Evolutionary conservation across 73 alveolate species (phyloP).

Genomic region (Effrenium voratum): DNA sequence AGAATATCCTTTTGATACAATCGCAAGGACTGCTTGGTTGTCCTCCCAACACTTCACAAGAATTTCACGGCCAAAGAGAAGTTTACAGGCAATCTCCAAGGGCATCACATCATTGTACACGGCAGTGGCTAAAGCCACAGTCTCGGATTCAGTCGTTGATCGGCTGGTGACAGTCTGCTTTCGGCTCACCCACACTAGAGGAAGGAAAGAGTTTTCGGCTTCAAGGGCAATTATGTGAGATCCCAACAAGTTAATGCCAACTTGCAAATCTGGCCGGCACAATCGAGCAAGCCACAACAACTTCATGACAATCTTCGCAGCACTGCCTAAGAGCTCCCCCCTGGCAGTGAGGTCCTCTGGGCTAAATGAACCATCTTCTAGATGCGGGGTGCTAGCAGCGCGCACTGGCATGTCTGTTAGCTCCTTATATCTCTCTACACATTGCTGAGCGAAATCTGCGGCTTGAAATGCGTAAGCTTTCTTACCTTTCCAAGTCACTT

Average conservation of each 20-base stretch:
- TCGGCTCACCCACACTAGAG: too few relatives aligned
- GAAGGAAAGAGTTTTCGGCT: too few relatives aligned
- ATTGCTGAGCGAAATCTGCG: constrained; percentile 4
- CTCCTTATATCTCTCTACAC: not conserved
- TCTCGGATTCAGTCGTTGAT: too few relatives aligned
- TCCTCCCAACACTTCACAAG: too few relatives aligned
- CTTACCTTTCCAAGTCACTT: not conserved
- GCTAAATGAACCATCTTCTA: not conserved
- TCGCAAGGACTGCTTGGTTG: too few relatives aligned
- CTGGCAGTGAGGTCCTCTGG: not conserved
- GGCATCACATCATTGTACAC: too few relatives aligned
- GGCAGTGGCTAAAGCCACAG: too few relatives aligned
- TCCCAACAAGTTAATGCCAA: not conserved
- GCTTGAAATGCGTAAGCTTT: not conserved
- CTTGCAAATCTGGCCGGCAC: not conserved
- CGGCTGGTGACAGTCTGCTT: too few relatives aligned
- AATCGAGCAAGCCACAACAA: not conserved
- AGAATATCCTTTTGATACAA: too few relatives aligned
- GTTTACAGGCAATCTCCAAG: too few relatives aligned
- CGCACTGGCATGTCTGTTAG: not conserved
- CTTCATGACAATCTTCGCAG: constrained; percentile 8
- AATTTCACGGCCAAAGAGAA: too few relatives aligned
- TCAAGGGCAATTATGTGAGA: too few relatives aligned
- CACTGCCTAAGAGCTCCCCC: not conserved
- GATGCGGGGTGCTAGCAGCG: not conserved